Base-by-base conservation (phyloP, 192 early-diverging fungal genomes). In the Dimargaris verticillata region DNA sequence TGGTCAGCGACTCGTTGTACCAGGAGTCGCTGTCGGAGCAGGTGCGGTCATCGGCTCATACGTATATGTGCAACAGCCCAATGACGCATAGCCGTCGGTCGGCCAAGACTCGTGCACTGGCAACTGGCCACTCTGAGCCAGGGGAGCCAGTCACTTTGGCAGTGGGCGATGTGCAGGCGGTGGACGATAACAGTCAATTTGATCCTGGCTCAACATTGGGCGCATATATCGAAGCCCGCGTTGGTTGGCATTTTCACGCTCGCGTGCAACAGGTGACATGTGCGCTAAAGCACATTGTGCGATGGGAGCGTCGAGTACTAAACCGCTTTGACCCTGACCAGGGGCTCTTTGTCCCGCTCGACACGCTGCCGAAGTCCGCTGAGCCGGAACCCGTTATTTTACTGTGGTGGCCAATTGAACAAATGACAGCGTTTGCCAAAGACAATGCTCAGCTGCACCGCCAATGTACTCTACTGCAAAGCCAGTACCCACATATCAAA, bases 321-420 rank as follows among this genome's bases (percentile, higher is more conserved):
- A 59, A 59, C 38, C 57, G 57, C 38, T 59, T 44, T 26, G 57
- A 59, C 42, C 26, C 38, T 38, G n/a, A 44, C 17, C 41, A 41
- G 38, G 57, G 57, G 13, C n/a, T 59, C n/a, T 59, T 59, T 38
- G 41, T 59, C 4, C 57, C 57, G 20, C 11, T 52, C 22, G 51
- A 52, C n/a, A 6, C 38, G 0, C 25, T 38, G n/a, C 33, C 38
- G 5, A 1, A 18, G 2, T 13, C 20, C 3, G 26, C 25, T 18
- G 12, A 24, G 6, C 41, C 41, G n/a, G 57, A 59, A 33, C 12
- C 17, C n/a, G 33, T 59, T 13, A 11, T 59, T 13, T 20, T 59
- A 0, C 17, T 59, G 17, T 59, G 29, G 18, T 59, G 57, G 57
- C 7, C 29, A n/a, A 43, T 43, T 1, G 33, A 25, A 4, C 33